These are phyloP conservation scores for Zea luxurians DNA, from an alignment of 176 grass and related monocot species.

Conservation along the genomic window DNA sequence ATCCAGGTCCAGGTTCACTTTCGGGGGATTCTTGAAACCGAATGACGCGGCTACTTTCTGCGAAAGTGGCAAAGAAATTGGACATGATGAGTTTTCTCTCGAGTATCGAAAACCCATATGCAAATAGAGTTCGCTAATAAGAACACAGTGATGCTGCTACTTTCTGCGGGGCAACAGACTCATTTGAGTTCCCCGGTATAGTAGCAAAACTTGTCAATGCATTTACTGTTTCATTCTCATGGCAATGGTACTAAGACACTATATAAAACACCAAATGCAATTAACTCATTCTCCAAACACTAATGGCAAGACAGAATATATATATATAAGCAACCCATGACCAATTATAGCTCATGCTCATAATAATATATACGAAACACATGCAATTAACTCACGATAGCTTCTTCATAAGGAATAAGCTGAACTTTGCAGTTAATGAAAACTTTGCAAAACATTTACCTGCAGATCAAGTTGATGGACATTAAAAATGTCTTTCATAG, in stretches of 20 bases:
- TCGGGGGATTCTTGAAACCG: constrained; percentile 79
- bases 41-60: constrained; percentile 85
- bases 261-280: too few species aligned
- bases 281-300: too few species aligned
- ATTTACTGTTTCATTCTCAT: too few species aligned
- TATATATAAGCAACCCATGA: too few species aligned
- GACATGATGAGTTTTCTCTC: not conserved
- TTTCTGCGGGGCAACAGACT: not conserved
- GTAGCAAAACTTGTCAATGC: too few species aligned
- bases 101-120: not conserved
- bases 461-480: constrained; percentile 86
- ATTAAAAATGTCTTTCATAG: constrained; percentile 93
- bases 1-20: constrained; percentile 78
- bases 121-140: not conserved
- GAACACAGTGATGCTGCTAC: not conserved
- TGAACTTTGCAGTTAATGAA: not conserved
- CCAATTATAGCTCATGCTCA: not conserved
- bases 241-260: too few species aligned
- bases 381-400: not conserved
- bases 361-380: not conserved
- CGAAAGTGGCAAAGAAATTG: constrained; percentile 16
- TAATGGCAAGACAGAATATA: too few species aligned
- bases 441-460: constrained; percentile 48
- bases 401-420: not conserved
- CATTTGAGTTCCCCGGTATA: too few species aligned